Base-by-base conservation (phyloP, 768 basidiomycete genomes). In the Phylloporus sp. region DNA sequence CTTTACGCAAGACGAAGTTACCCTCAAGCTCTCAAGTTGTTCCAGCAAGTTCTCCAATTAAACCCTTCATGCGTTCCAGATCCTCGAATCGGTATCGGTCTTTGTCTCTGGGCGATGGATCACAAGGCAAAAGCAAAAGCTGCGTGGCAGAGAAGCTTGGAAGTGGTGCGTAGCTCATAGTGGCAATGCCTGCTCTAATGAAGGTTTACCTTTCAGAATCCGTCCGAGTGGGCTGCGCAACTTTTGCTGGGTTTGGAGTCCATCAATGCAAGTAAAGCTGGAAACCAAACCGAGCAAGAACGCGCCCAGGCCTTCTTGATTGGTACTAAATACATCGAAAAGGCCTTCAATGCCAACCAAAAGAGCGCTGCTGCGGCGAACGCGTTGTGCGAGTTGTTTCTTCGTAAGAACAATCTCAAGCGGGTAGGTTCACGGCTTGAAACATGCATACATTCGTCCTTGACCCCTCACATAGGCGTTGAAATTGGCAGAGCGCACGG, bases 1-100 rank as follows among this genome's bases (percentile, higher is more conserved):
- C 72, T 89, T 11, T 94, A 93, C 61, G 80, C 87, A 9, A 75
- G 82, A 42, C 77, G 89, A 35, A 79, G 84, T 54, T 90, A 81
- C 57, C 76, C 81, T 21, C 82, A 85, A 37, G 85, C 96, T 4
- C 76, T 99, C 22, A 84, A 85, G 52, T 60, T 84, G 6, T 97
- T 95, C 63, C 95, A 97, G 63, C 81, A 82, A 38, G 84, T 94
- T 9, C 74, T 98, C 10, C 72, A 77, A 24, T 76, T 87, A 33
- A 82, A 81, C 45, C 93, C 95, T 0, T 68, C 75, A 15, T 92
- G 89, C 67, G 70, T 75, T 21, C 96, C 95, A 0, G 95, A 99
- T 65, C 95, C 96, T 27, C 81, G 96, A 7, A 86, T 98, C 47
- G 96, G 96, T 15, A 90, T 98, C 32, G 96, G 96, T 9, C 70